phyloP scores from a whole-genome alignment of 164 flowering plant genomes.

The Saururus chinensis region DNA sequence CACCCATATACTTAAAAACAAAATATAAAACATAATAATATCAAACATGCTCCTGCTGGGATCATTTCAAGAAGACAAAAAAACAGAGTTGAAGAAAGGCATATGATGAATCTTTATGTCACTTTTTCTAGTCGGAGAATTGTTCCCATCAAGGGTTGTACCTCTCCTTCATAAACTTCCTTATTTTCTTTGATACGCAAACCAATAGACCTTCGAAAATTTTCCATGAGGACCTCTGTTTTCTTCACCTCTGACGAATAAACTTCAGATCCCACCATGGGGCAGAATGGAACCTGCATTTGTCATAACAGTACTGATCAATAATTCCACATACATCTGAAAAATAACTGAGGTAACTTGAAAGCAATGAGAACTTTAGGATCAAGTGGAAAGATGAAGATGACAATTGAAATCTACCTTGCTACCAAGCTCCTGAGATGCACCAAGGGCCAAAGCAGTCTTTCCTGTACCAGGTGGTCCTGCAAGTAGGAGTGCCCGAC shows the following conservation, averaged over 20 bases:
- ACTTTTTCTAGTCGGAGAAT: neutral
- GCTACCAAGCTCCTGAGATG: constrained; percentile 94
- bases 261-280: constrained; percentile 99
- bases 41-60: neutral
- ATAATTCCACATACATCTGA: too few species aligned
- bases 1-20: neutral
- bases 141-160: constrained; percentile 11
- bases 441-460: constrained; percentile 93
- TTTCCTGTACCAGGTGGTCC: constrained; percentile 99
- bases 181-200: constrained; percentile 96
- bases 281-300: constrained; percentile 92
- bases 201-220: constrained; percentile 91
- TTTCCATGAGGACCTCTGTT: constrained; percentile 98
- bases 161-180: constrained; percentile 99
- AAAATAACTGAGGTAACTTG: neutral
- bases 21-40: neutral
- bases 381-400: neutral
- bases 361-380: too few species aligned
- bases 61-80: neutral
- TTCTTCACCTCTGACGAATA: constrained; percentile 98
- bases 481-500: constrained; percentile 86
- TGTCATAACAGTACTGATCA: neutral
- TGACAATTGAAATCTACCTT: constrained; percentile 36
- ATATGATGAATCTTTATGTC: neutral
- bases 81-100: neutral